Evolutionary conservation across 176 grass and related monocot genomes (phyloP).

Genomic region (Avena sativa): DNA sequence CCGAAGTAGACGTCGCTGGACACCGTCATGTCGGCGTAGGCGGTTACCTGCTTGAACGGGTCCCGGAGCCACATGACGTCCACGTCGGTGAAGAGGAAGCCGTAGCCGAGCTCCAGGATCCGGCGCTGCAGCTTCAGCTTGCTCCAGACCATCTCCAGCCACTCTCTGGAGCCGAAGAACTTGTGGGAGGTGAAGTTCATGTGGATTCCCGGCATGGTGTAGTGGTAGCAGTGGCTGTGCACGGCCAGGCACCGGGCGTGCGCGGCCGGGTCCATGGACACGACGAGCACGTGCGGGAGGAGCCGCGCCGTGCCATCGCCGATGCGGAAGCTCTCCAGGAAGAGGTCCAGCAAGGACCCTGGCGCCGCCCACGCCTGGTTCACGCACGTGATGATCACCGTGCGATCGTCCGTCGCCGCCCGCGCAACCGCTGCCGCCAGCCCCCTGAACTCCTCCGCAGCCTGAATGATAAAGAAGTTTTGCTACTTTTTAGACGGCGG

Average conservation of each 20-base stretch:
- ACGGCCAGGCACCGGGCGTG: slow-evolving; percentile 48
- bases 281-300: slow-evolving; percentile 62
- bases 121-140: slow-evolving; percentile 69
- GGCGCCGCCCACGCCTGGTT: slow-evolving; percentile 67
- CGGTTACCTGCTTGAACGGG: slow-evolving; percentile 69
- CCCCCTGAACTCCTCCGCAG: slow-evolving; percentile 20
- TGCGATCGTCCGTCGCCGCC: slow-evolving; percentile 59
- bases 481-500: not conserved
- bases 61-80: slow-evolving; percentile 81
- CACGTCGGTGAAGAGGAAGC: slow-evolving; percentile 82
- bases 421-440: slow-evolving; percentile 37
- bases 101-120: slow-evolving; percentile 79
- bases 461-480: not conserved
- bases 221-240: slow-evolving; percentile 73
- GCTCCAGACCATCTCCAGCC: slow-evolving; percentile 79
- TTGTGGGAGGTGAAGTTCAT: slow-evolving; percentile 63
- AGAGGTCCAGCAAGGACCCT: slow-evolving; percentile 68
- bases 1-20: slow-evolving; percentile 68
- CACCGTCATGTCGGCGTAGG: slow-evolving; percentile 69
- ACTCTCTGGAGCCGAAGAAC: slow-evolving; percentile 65
- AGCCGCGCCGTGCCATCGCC: slow-evolving; percentile 66
- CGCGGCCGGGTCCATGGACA: slow-evolving; percentile 69
- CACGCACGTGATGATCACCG: slow-evolving; percentile 78
- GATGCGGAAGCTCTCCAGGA: slow-evolving; percentile 77
- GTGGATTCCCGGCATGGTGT: slow-evolving; percentile 48